phyloP scores from a whole-genome alignment of 345 rosid species.

The Eucalyptus shirleyi region DNA sequence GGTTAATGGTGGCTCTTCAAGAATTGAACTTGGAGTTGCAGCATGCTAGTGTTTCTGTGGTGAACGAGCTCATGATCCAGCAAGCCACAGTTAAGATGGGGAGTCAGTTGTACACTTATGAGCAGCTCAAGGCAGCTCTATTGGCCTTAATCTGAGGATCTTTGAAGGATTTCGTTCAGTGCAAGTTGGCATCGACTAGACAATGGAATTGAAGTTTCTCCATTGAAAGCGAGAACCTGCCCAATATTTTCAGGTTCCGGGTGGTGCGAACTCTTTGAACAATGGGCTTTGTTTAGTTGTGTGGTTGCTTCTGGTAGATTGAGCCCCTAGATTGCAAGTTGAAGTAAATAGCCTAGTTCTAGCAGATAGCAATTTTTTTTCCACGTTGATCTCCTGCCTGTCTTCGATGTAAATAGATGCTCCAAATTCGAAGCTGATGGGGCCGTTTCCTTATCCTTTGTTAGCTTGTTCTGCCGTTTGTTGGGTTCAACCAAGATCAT shows the following conservation, averaged over 20 bases:
- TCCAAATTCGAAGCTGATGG: background rate
- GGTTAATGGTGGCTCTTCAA: slow-evolving; percentile 21
- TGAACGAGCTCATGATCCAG: slow-evolving; percentile 37
- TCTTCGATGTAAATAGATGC: background rate
- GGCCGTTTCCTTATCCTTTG: background rate
- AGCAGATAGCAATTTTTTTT: background rate
- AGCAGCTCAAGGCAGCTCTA: slow-evolving; percentile 56
- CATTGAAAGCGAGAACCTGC: background rate
- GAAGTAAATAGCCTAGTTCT: background rate
- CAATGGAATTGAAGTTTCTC: background rate
- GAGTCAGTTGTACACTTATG: slow-evolving; percentile 48
- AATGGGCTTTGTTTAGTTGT: background rate
- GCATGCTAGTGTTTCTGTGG: slow-evolving; percentile 28
- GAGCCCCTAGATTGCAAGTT: background rate
- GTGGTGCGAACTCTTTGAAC: background rate
- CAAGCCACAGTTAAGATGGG: slow-evolving; percentile 32
- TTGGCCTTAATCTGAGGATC: slow-evolving; percentile 34
- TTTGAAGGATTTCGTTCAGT: background rate
- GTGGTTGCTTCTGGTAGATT: background rate
- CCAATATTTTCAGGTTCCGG: background rate
- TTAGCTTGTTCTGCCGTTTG: background rate
- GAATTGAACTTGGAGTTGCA: slow-evolving; percentile 28
- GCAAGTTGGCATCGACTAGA: background rate
- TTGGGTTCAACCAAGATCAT: background rate
- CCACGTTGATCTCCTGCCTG: background rate